Evolutionary conservation across 2,329 filamentous ascomycete species (phyloP).

Genomic region (Moelleriella libera): DNA sequence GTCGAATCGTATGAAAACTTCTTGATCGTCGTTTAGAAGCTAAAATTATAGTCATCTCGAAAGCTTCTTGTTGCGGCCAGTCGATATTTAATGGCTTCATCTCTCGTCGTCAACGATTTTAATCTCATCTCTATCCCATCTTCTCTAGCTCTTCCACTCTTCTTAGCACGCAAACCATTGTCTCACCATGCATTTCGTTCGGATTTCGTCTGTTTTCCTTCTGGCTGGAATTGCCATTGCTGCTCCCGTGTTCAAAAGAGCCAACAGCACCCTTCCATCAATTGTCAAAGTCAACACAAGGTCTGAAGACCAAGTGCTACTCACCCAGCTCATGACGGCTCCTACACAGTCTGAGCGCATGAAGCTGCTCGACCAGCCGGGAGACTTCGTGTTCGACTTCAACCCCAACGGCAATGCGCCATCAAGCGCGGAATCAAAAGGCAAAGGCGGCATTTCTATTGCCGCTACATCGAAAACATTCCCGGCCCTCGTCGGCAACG

Average conservation of each 20-base stretch:
- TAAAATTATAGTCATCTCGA: neutral
- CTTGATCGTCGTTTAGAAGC: neutral
- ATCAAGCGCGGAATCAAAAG: conserved; percentile 6
- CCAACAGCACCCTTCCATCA: conserved; percentile 8
- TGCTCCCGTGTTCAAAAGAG: neutral
- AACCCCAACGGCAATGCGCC: conserved; percentile 10
- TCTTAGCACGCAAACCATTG: neutral
- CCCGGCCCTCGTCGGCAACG: conserved; percentile 33
- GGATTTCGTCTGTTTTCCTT: conserved; percentile 2
- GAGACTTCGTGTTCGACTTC: conserved; percentile 30
- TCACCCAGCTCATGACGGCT: conserved; percentile 14
- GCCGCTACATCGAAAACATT: conserved; percentile 31
- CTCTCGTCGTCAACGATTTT: neutral
- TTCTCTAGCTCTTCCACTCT: neutral
- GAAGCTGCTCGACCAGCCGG: conserved; percentile 16
- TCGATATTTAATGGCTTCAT: neutral
- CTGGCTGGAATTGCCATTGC: conserved; percentile 1
- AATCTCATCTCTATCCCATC: neutral
- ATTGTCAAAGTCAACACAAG: conserved; percentile 15
- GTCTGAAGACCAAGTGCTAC: conserved; percentile 11
- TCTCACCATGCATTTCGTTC: neutral
- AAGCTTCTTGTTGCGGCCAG: neutral
- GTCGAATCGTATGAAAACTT: neutral
- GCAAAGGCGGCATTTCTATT: conserved; percentile 22
- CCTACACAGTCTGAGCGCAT: conserved; percentile 17